A percentile compares a stretch with the other conserved stretches of the same genome.
Conservation (phyloP, 257 asterid species). For the Nicotiana noctiflora region DNA sequence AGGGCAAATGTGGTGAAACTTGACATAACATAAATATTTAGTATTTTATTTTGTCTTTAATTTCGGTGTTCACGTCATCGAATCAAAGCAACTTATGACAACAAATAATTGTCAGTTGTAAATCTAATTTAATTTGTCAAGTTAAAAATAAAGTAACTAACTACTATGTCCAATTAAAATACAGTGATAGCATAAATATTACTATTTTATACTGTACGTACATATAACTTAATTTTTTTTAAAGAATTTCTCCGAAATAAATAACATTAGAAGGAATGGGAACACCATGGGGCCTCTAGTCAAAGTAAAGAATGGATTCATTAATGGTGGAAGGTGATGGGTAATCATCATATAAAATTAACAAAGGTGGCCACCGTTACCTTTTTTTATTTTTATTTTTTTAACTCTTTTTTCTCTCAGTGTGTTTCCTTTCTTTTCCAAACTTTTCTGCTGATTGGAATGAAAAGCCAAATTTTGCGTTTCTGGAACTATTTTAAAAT, state of each 20-base stretch:
- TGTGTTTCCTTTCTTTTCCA: slow-evolving; percentile 6
- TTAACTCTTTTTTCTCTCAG: background rate
- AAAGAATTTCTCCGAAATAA: background rate
- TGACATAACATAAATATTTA: background rate
- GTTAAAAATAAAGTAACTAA: background rate
- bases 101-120: background rate
- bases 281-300: background rate
- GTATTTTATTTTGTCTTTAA: background rate
- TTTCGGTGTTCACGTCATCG: background rate
- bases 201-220: too few species aligned
- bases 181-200: too few species aligned
- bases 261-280: background rate
- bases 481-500: background rate
- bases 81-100: background rate
- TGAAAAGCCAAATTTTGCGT: slow-evolving; percentile 9
- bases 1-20: background rate
- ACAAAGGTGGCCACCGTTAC: slow-evolving; percentile 31
- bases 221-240: too few species aligned
- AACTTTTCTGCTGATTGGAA: background rate
- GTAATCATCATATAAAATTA: slow-evolving; percentile 8
- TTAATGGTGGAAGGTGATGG: slow-evolving; percentile 16
- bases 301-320: background rate
- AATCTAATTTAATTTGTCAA: background rate
- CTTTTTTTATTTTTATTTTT: background rate
- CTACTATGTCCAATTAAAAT: background rate